Evolutionary conservation across 1,284 basidiomycete species (phyloP).

Genomic region (Rhizoctonia solani): DNA sequence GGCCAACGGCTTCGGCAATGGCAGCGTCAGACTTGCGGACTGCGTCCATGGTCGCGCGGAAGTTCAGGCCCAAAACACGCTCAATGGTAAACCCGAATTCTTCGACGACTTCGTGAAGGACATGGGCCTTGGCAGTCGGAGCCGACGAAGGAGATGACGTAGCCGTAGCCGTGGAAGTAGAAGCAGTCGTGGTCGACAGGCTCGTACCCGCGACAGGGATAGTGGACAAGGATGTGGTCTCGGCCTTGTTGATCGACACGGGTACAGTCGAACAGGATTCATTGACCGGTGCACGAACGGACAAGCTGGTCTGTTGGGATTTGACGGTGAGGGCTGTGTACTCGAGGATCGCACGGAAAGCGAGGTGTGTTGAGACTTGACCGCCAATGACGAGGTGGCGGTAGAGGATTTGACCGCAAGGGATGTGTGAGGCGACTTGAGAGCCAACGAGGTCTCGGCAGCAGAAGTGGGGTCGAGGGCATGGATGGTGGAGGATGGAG

Average conservation of each 20-base stretch:
- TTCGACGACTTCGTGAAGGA: not conserved
- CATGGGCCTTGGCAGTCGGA: not conserved
- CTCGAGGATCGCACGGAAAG: not conserved
- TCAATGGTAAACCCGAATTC: constrained; percentile 1
- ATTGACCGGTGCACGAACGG: not conserved
- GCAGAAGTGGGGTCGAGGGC: not conserved
- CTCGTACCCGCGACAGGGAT: not conserved
- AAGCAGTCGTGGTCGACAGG: not conserved
- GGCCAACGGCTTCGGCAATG: not conserved
- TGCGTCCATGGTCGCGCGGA: constrained; percentile 1
- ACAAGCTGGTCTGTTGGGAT: not conserved
- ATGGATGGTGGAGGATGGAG: not conserved
- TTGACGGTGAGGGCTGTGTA: not conserved
- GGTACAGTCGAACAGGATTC: constrained; percentile 21
- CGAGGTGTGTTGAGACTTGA: constrained; percentile 15
- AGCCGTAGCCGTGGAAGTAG: not conserved
- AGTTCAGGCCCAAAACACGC: constrained; percentile 9
- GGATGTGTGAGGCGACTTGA: constrained; percentile 15
- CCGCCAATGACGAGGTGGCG: not conserved
- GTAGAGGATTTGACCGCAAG: not conserved
- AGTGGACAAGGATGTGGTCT: not conserved
- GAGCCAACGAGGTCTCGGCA: constrained; percentile 4
- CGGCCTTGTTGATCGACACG: not conserved
- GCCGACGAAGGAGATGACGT: not conserved
- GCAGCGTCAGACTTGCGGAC: not conserved